phyloP scores from a whole-genome alignment of 306 rosid genomes.

The Acmispon strigosus region DNA sequence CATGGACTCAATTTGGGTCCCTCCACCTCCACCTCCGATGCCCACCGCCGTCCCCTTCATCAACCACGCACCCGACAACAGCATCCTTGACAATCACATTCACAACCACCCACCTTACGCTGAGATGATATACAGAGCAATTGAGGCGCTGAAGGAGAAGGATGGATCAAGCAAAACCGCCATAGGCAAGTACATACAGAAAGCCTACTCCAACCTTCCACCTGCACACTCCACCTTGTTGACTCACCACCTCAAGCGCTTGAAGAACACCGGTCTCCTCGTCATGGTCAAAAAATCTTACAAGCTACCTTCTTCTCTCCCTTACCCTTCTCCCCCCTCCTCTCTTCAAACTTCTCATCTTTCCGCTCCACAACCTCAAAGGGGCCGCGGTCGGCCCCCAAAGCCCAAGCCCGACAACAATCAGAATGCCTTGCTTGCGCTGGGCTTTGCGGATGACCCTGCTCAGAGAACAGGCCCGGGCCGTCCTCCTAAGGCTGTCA shows the following conservation, averaged over 20 bases:
- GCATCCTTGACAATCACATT: not conserved
- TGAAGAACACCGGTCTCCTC: constrained; percentile 40
- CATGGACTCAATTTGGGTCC: constrained; percentile 40
- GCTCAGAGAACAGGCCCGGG: too few species aligned
- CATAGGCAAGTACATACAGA: constrained; percentile 58
- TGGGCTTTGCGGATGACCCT: too few species aligned
- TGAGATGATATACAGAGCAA: constrained; percentile 67
- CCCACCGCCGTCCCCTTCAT: constrained; percentile 1
- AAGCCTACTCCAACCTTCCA: constrained; percentile 40
- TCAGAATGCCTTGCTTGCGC: constrained; percentile 23
- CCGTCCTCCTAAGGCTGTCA: constrained; percentile 32
- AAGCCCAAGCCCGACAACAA: constrained; percentile 20
- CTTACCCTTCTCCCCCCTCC: not conserved
- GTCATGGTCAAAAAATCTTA: constrained; percentile 60
- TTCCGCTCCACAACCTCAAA: not conserved
- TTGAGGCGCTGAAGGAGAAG: constrained; percentile 46
- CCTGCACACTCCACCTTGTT: constrained; percentile 36
- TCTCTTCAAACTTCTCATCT: not conserved
- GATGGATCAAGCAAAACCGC: constrained; percentile 76
- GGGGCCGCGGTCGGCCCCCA: constrained; percentile 49
- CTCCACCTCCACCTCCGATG: too few species aligned
- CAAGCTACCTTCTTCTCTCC: constrained; percentile 33
- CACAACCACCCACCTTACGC: constrained; percentile 45
- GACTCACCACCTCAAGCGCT: constrained; percentile 48
- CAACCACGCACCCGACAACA: not conserved